These are phyloP conservation scores for Lactarius hatsudake DNA, from an alignment of 768 basidiomycete genomes.

Conservation along the genomic window DNA sequence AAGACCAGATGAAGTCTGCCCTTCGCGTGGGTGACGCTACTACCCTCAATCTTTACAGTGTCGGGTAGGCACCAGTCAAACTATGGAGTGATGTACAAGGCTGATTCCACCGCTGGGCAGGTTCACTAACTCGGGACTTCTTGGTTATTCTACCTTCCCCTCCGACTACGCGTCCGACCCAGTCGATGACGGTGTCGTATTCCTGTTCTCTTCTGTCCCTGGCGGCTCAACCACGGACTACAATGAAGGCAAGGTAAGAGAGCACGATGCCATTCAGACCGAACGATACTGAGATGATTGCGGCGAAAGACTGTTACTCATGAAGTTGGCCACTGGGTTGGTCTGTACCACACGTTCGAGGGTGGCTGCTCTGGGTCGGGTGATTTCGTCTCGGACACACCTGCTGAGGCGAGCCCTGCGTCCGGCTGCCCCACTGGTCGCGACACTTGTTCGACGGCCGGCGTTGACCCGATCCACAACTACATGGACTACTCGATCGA, in stretches of 20 bases:
- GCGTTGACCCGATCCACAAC: slow-evolving; percentile 47
- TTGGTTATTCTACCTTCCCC: slow-evolving; percentile 58
- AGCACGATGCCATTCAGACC: neutral
- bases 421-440: slow-evolving; percentile 37
- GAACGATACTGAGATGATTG: neutral
- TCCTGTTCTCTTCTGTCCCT: slow-evolving; percentile 36
- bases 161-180: slow-evolving; percentile 39
- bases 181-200: slow-evolving; percentile 48
- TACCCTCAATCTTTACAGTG: slow-evolving; percentile 51
- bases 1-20: slow-evolving; percentile 48
- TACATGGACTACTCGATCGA: slow-evolving; percentile 56
- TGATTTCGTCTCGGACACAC: slow-evolving; percentile 47
- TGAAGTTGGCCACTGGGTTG: slow-evolving; percentile 61
- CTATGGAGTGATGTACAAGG: neutral
- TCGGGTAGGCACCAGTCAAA: slow-evolving; percentile 38
- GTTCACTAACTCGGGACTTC: slow-evolving; percentile 43
- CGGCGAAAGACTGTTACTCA: slow-evolving; percentile 46
- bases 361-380: slow-evolving; percentile 43
- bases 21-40: slow-evolving; percentile 42
- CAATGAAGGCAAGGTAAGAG: slow-evolving; percentile 35
- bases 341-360: slow-evolving; percentile 59
- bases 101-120: slow-evolving; percentile 26
- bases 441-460: slow-evolving; percentile 32
- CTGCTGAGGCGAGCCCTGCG: slow-evolving; percentile 43
- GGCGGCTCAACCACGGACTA: slow-evolving; percentile 43